Evolutionary conservation across 225 moss, liverwort and hornwort genomes (phyloP).

Genomic region (Bryum argenteum): DNA sequence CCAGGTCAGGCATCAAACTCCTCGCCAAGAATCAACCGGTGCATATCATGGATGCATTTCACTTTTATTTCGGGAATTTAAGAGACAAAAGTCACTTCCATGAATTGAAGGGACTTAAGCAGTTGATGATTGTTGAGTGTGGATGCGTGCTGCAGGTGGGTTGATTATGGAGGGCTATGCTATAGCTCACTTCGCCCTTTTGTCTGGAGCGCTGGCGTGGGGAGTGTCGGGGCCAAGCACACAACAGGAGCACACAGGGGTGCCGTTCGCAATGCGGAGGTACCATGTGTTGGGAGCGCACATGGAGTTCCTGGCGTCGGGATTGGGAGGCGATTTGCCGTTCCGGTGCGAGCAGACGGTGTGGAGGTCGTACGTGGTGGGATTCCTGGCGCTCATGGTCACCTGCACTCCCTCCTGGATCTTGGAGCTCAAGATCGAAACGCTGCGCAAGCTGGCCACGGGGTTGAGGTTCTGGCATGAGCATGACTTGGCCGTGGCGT

Average conservation of each 20-base stretch:
- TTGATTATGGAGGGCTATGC: constrained; percentile 77
- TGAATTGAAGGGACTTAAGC: not conserved
- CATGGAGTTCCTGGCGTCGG: constrained; percentile 81
- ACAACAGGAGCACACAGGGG: constrained; percentile 53
- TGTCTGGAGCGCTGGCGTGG: constrained; percentile 88
- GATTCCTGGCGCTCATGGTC: constrained; percentile 78
- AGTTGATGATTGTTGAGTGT: not conserved
- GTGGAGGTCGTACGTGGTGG: constrained; percentile 88
- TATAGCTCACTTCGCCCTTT: constrained; percentile 77
- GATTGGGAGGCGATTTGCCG: constrained; percentile 67
- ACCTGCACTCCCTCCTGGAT: constrained; percentile 91
- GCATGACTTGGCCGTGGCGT: constrained; percentile 83
- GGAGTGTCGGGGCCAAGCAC: constrained; percentile 58
- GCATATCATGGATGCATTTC: no score
- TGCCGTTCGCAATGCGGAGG: constrained; percentile 65
- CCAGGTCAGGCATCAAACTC: constrained; percentile 20
- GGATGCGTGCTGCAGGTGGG: constrained; percentile 32
- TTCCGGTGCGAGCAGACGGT: constrained; percentile 66
- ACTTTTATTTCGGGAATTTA: no score
- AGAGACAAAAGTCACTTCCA: no score
- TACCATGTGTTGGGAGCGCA: constrained; percentile 70
- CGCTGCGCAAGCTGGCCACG: constrained; percentile 66
- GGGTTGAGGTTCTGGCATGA: constrained; percentile 94
- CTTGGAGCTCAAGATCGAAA: constrained; percentile 69
- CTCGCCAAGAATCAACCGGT: not conserved